Base-by-base conservation (phyloP, 2,329 filamentous ascomycete species). In the Aureobasidium vineae region DNA sequence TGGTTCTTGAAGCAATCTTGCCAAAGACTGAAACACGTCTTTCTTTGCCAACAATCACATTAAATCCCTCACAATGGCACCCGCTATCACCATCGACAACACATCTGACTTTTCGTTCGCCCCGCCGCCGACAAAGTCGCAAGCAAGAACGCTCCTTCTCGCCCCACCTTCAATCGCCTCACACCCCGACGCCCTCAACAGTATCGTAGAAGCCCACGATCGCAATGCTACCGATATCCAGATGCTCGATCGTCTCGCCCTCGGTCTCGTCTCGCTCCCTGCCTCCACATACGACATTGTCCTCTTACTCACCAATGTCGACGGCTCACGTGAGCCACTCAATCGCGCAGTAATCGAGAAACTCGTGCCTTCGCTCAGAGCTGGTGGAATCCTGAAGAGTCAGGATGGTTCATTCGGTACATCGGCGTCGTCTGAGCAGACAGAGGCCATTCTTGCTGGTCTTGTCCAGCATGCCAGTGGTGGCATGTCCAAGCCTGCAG, bases 231-330 rank as follows among this genome's bases (percentile, higher is more conserved):
- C 92, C 69, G 95, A 99, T 75, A 84, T 99, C 63, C 95, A 98
- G 78, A 99, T 99, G 95, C 90, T 99, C 69, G 95, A 99, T 80
- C 91, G 95, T 61, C 85, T 99, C 47, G 87, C 90, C 1, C 86
- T 90, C 41, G 92, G 92, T 69, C 83, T 97, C 43, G 91, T 95
- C 66, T 82, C 87, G 8, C 87, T 99, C 0, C 90, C 93, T 1
- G 72, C 85, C 64, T 81, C 86, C 57, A 90, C 90, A 65, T 99
- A 99, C 81, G 91, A 96, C 76, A 79, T 90, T 50, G 85, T 98
- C 50, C 85, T 97, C 56, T 84, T 99, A 64, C 87, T 98, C 69
- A 89, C 90, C 70, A 91, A 93, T 77, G 84, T 88, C 67, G 88
- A 91, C 74, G 87, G 88, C 70, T 83, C 87, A 56, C 79, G 83